These are phyloP conservation scores for Brassica incana DNA, from an alignment of 345 rosid species.

Conservation along the genomic window DNA sequence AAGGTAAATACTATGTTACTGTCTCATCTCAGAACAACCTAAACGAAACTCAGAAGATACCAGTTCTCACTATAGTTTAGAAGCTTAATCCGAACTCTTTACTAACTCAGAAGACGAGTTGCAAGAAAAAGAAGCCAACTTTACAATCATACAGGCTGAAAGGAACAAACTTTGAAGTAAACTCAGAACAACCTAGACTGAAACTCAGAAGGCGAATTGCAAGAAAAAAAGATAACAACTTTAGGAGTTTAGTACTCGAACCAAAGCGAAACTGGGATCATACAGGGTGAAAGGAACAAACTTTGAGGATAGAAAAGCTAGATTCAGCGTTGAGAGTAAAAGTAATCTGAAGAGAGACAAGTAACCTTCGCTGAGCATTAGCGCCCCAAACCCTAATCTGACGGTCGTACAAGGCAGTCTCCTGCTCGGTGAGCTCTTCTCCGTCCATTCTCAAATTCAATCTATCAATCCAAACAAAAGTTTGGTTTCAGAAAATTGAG, in stretches of 20 bases:
- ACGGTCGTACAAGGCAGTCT: constrained; percentile 90
- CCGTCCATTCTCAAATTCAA: constrained; percentile 64
- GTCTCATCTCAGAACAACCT: background rate
- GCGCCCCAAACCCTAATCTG: constrained; percentile 99
- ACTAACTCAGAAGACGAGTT: background rate
- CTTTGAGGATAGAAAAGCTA: background rate
- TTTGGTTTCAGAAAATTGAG: background rate
- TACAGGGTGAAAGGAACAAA: background rate
- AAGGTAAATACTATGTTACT: background rate
- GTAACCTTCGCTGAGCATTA: constrained; percentile 87
- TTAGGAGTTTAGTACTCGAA: background rate
- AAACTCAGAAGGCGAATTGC: background rate
- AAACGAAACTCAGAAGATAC: background rate
- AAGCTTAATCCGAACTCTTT: background rate
- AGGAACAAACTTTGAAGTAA: background rate
- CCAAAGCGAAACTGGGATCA: background rate
- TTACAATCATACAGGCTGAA: background rate
- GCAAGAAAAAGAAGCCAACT: background rate
- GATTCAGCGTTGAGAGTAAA: background rate
- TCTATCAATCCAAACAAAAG: background rate
- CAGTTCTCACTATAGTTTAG: constrained; percentile 6
- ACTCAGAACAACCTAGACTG: background rate
- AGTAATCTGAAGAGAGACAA: background rate
- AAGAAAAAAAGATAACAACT: background rate
- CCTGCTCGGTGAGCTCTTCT: constrained; percentile 94